These are phyloP conservation scores for Breynia disticha DNA, from an alignment of 441 rosid species.

Conservation along the genomic window DNA sequence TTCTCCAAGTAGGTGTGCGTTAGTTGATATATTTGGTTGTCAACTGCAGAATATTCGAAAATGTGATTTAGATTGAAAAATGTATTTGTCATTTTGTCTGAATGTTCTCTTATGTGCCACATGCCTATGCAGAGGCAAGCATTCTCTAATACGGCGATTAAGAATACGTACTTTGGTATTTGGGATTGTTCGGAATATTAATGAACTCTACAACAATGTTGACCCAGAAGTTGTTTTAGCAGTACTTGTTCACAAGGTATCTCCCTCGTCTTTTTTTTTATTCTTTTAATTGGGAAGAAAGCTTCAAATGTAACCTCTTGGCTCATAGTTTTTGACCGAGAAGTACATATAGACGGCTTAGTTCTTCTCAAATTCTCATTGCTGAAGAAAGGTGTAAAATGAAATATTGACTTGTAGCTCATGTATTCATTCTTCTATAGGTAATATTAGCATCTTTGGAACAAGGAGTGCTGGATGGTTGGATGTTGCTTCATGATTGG, in stretches of 20 bases:
- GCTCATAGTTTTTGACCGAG: neutral
- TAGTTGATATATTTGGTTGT: conserved; percentile 1
- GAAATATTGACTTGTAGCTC: neutral
- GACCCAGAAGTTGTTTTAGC: conserved; percentile 82
- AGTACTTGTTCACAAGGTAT: conserved; percentile 88
- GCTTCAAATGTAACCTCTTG: neutral
- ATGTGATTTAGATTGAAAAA: too few relatives aligned
- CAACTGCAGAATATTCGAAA: too few relatives aligned
- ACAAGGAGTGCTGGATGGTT: conserved; percentile 89
- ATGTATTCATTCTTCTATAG: conserved; percentile 22
- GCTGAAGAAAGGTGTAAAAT: neutral
- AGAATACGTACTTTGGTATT: conserved; percentile 85
- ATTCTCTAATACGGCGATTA: conserved; percentile 70
- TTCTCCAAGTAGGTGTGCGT: conserved; percentile 64
- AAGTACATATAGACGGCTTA: neutral
- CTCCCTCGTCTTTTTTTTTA: conserved; percentile 6
- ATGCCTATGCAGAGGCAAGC: conserved; percentile 43
- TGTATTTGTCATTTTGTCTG: too few relatives aligned
- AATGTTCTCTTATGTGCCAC: neutral
- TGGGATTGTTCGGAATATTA: conserved; percentile 61
- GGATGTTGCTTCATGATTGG: conserved; percentile 95
- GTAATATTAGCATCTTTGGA: conserved; percentile 85
- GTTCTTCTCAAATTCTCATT: neutral
- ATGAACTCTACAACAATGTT: conserved; percentile 79
- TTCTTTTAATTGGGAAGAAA: neutral